phyloP scores from a whole-genome alignment of 352 stramenopile species.

The Globisporangium mamillatum region DNA sequence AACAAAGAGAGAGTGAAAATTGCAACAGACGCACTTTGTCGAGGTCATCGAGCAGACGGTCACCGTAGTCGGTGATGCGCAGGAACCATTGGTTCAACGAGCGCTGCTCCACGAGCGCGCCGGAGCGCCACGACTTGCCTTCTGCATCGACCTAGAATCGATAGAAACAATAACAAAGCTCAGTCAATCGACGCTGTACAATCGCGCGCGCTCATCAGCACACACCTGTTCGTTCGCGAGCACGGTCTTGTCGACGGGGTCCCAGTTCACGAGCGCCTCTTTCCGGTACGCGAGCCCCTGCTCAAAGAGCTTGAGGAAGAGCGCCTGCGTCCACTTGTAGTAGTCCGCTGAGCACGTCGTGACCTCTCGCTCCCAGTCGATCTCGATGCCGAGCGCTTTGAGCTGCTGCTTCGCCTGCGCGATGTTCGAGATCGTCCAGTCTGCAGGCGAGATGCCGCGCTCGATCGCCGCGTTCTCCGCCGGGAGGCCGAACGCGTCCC shows the following conservation, averaged over 20 bases:
- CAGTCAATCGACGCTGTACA: not conserved
- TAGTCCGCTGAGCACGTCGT: slow-evolving; percentile 96
- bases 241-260: slow-evolving; percentile 98
- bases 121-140: slow-evolving; percentile 95
- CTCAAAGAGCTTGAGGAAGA: slow-evolving; percentile 98
- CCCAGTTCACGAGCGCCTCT: slow-evolving; percentile 99
- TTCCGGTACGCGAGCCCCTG: slow-evolving; percentile 95
- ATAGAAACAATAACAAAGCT: not conserved
- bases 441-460: slow-evolving; percentile 93
- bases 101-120: slow-evolving; percentile 93
- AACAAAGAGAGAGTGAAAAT: not conserved
- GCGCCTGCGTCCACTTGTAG: slow-evolving; percentile 99
- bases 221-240: slow-evolving; percentile 96
- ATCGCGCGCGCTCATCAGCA: not conserved
- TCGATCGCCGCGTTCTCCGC: slow-evolving; percentile 99
- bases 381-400: slow-evolving; percentile 94
- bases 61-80: slow-evolving; percentile 98
- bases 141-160: slow-evolving; percentile 70
- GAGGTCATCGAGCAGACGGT: slow-evolving; percentile 94
- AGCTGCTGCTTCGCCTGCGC: slow-evolving; percentile 96
- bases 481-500: slow-evolving; percentile 99
- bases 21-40: slow-evolving; percentile 48
- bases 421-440: slow-evolving; percentile 97
- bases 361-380: slow-evolving; percentile 98
- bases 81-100: slow-evolving; percentile 98